Conservation (phyloP, 345 rosid species). For the Eucalyptus sp. region DNA sequence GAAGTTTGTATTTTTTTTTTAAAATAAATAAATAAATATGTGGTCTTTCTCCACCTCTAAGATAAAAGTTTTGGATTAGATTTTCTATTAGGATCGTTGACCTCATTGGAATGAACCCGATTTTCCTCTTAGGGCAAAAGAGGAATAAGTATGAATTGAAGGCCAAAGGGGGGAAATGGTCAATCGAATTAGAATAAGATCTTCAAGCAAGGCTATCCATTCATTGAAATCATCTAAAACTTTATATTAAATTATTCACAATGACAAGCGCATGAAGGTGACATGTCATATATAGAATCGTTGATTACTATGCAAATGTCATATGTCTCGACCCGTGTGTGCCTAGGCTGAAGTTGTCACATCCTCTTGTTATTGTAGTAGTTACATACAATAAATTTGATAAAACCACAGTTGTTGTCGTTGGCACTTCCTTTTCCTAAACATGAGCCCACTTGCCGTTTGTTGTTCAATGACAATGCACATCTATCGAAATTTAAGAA, state of each 20-base stretch:
- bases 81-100: background rate
- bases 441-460: background rate
- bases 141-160: background rate
- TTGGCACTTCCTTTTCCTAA: background rate
- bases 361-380: background rate
- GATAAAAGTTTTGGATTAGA: rapidly evolving
- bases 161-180: background rate
- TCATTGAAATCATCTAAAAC: background rate
- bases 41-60: background rate
- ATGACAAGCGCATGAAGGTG: background rate
- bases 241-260: background rate
- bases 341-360: background rate
- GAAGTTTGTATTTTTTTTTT: rapidly evolving
- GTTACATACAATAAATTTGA: background rate
- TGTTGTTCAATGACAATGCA: background rate
- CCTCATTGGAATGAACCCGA: background rate
- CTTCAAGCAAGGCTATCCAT: background rate
- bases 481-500: background rate
- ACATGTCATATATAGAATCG: background rate
- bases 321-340: background rate
- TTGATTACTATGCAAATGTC: background rate
- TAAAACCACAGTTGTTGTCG: background rate
- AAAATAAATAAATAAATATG: background rate
- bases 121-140: background rate
- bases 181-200: background rate